Conservation (phyloP, 805 yeast genomes). For the Saccharomycopsis javanensis region DNA sequence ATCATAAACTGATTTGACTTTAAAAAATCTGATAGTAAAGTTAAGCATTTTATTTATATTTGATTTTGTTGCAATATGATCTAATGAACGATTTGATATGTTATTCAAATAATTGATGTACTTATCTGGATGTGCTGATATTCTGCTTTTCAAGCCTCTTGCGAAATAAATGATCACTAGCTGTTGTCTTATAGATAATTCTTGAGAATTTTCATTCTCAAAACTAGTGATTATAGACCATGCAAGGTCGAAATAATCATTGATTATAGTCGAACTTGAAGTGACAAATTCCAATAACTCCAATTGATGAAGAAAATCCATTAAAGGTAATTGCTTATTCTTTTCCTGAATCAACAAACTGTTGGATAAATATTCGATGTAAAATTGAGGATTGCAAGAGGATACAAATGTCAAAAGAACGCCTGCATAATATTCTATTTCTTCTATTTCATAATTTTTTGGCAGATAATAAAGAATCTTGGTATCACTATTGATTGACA, state of each 20-base stretch:
- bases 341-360: neutral
- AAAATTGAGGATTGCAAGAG: slow-evolving; percentile 2
- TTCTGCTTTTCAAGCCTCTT: slow-evolving; percentile 7
- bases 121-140: neutral
- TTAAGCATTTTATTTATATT: neutral
- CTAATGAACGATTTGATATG: neutral
- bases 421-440: slow-evolving; percentile 6
- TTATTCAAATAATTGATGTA: neutral
- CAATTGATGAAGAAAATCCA: neutral
- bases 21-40: neutral
- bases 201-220: neutral
- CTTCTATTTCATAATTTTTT: neutral
- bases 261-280: neutral
- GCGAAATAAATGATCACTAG: slow-evolving; percentile 4
- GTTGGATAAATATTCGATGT: slow-evolving; percentile 1
- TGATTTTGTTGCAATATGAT: neutral
- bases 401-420: slow-evolving; percentile 5
- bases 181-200: neutral
- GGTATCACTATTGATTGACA: neutral
- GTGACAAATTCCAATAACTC: neutral
- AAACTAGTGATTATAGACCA: neutral
- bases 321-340: neutral
- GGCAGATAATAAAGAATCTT: neutral
- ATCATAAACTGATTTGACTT: neutral
- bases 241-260: neutral